phyloP scores from a whole-genome alignment of 768 basidiomycete species.

The Psilocybe subaeruginosa region DNA sequence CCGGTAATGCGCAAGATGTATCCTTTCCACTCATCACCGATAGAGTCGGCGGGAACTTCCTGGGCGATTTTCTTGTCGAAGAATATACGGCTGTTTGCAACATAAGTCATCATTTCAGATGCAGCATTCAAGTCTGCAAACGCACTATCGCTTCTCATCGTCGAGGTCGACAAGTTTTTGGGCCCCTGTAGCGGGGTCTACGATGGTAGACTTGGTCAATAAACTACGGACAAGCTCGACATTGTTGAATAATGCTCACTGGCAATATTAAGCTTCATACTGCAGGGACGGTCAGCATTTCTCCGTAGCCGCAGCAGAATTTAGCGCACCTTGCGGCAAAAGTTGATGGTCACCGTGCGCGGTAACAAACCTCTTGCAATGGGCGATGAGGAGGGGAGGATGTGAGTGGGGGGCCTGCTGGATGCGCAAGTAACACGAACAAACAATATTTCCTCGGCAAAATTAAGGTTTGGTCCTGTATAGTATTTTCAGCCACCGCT shows the following conservation, averaged over 20 bases:
- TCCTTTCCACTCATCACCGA: conserved; percentile 97
- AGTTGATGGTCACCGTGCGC: conserved; percentile 43
- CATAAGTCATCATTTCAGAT: not conserved
- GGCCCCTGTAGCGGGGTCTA: conserved; percentile 95
- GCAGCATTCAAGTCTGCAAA: conserved; percentile 2
- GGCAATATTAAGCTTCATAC: conserved; percentile 98
- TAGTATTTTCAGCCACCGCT: conserved; percentile 50
- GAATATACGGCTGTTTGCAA: conserved; percentile 76
- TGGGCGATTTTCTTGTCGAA: conserved; percentile 97
- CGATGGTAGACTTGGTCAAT: conserved; percentile 17
- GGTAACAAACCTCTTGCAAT: conserved; percentile 46
- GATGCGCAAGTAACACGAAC: conserved; percentile 33
- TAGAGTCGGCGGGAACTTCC: conserved; percentile 87
- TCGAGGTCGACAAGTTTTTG: conserved; percentile 97
- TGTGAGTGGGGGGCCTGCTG: conserved; percentile 27
- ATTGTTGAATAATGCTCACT: conserved; percentile 56
- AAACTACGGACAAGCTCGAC: conserved; percentile 12
- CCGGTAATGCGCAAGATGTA: conserved; percentile 97
- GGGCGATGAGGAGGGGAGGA: conserved; percentile 28
- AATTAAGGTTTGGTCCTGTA: conserved; percentile 68
- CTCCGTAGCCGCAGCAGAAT: conserved; percentile 11
- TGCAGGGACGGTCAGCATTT: conserved; percentile 31
- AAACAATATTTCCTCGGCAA: conserved; percentile 34
- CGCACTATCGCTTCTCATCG: conserved; percentile 86
- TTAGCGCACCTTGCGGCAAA: conserved; percentile 34